Conservation (phyloP, 371 early-diverging fungal genomes). For the Mortierella polycephala region DNA sequence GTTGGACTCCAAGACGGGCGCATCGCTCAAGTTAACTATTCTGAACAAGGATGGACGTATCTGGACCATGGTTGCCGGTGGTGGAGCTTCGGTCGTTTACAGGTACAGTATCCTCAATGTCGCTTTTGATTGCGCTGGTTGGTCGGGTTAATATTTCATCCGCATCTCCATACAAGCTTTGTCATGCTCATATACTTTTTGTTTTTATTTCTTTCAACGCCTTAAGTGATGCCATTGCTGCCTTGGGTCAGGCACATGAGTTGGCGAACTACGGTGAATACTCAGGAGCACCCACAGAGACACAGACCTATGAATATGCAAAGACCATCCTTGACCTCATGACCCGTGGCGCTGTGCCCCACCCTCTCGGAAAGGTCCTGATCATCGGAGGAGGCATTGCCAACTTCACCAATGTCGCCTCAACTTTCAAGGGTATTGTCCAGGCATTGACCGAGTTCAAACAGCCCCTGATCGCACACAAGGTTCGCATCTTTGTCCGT, state of each 20-base stretch:
- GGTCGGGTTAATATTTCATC: background rate
- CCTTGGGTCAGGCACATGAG: constrained; percentile 91
- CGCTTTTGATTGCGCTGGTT: background rate
- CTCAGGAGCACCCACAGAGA: constrained; percentile 98
- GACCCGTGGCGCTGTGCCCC: constrained; percentile 83
- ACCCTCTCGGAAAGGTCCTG: constrained; percentile 93
- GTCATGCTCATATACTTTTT: background rate
- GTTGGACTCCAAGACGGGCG: constrained; percentile 98
- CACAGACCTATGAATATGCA: constrained; percentile 98
- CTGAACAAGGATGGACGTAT: constrained; percentile 94
- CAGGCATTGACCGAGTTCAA: constrained; percentile 94
- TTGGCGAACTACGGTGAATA: constrained; percentile 99
- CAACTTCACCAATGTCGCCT: constrained; percentile 98
- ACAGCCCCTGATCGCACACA: constrained; percentile 85
- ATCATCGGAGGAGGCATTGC: constrained; percentile 99
- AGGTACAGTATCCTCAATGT: constrained; percentile 39
- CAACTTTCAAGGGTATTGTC: constrained; percentile 98
- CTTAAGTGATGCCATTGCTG: constrained; percentile 94
- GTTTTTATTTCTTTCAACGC: constrained; percentile 20
- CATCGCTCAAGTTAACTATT: constrained; percentile 96
- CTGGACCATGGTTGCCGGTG: constrained; percentile 99
- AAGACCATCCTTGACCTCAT: constrained; percentile 97
- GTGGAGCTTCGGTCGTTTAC: constrained; percentile 97
- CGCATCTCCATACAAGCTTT: no score
- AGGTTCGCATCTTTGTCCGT: constrained; percentile 94